phyloP scores from a whole-genome alignment of 306 rosid genomes.

The Vigna mungo region DNA sequence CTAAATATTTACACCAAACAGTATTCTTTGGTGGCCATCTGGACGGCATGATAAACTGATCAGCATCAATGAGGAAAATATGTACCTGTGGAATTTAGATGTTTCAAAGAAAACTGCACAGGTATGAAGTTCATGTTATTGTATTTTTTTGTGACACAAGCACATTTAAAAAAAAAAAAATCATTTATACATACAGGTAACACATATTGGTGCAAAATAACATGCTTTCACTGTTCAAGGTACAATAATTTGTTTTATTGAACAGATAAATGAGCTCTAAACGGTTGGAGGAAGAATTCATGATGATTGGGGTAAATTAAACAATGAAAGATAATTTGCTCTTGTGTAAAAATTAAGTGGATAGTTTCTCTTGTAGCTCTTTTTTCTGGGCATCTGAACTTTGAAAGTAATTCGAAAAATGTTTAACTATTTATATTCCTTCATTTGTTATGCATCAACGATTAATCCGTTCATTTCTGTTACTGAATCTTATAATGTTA shows the following conservation, averaged over 20 bases:
- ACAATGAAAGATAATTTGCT: constrained; percentile 11
- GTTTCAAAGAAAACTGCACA: constrained; percentile 83
- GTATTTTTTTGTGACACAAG: constrained; percentile 25
- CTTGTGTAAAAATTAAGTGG: neutral
- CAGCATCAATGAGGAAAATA: constrained; percentile 84
- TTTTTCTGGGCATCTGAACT: constrained; percentile 1
- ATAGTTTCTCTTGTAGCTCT: constrained; percentile 18
- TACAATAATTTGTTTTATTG: neutral
- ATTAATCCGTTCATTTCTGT: constrained; percentile 5
- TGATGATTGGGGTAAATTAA: constrained; percentile 22
- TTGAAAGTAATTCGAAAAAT: neutral
- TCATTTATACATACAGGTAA: neutral
- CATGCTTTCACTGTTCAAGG: constrained; percentile 19
- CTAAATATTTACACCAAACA: constrained; percentile 51
- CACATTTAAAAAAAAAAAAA: neutral
- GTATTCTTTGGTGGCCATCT: constrained; percentile 97
- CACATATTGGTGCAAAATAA: constrained; percentile 14
- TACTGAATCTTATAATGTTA: neutral
- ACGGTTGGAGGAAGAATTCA: constrained; percentile 31
- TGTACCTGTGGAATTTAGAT: constrained; percentile 87
- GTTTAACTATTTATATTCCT: constrained; percentile 4
- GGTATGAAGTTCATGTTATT: constrained; percentile 56
- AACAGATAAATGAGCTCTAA: constrained; percentile 27
- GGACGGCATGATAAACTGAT: constrained; percentile 91
- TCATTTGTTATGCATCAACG: constrained; percentile 14